These are phyloP conservation scores for Phytophthora crassamura DNA, from an alignment of 352 stramenopile species.

Conservation along the genomic window DNA sequence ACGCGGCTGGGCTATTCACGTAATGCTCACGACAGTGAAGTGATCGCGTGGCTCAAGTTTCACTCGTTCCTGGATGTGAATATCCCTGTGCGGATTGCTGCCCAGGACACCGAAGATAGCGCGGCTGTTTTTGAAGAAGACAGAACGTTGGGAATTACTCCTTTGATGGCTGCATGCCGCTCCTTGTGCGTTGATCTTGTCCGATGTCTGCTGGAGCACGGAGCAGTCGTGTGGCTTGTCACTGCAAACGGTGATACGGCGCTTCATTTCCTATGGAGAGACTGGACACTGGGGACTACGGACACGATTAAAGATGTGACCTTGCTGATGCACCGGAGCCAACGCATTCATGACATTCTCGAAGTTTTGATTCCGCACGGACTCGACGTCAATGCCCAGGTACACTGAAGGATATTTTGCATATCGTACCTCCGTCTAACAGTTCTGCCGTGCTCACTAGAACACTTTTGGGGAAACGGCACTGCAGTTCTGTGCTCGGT, in stretches of 20 bases:
- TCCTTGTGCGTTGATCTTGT: slow-evolving; percentile 61
- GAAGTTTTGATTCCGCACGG: slow-evolving; percentile 41
- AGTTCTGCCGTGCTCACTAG: slow-evolving; percentile 26
- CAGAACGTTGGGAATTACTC: slow-evolving; percentile 53
- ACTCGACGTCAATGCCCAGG: slow-evolving; percentile 61
- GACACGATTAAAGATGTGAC: slow-evolving; percentile 41
- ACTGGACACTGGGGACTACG: slow-evolving; percentile 38
- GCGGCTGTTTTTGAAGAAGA: slow-evolving; percentile 30
- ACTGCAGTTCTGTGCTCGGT: slow-evolving; percentile 59
- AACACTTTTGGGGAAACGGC: slow-evolving; percentile 71
- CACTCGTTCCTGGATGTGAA: slow-evolving; percentile 78
- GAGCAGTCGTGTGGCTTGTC: slow-evolving; percentile 50
- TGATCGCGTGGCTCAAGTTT: slow-evolving; percentile 63
- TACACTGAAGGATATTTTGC: slow-evolving; percentile 19
- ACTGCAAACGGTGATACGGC: slow-evolving; percentile 77
- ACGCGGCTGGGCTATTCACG: slow-evolving; percentile 1
- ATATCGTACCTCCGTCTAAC: neutral
- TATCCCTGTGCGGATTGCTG: slow-evolving; percentile 43
- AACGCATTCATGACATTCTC: slow-evolving; percentile 51
- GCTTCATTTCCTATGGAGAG: slow-evolving; percentile 66
- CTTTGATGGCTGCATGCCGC: slow-evolving; percentile 74
- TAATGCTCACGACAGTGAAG: slow-evolving; percentile 45
- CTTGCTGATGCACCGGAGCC: slow-evolving; percentile 38
- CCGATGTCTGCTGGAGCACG: slow-evolving; percentile 52
- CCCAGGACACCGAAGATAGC: neutral